Evolutionary conservation across 805 yeast genomes (phyloP), one percentile per base, ranked within the genome.

Genomic region (Lipomyces kockii): DNA sequence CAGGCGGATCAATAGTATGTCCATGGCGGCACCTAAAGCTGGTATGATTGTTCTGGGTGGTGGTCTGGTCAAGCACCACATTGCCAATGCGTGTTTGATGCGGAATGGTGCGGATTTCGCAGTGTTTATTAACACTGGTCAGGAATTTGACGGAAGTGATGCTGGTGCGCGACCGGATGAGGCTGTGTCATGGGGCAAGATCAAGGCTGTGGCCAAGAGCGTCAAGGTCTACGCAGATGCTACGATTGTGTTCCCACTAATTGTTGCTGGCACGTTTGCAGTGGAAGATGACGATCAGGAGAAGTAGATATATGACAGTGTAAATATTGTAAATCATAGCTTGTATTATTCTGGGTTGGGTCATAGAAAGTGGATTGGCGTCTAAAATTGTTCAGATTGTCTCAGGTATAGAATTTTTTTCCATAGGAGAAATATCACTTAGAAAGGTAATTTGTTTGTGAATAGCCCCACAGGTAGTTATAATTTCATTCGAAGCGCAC

Each of bases 101-200:
- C 89, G 99, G 83, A 96, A 95, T 75, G 99, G 99, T 75, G 99
- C 99, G 27, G 99, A 95, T 78, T 92, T 89, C 77, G 98, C 99
- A 5, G 97, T 95, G 22, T 95, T 86, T 80, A 94, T 95, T 78
- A 95, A 95, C 80, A 95, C 99, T 17, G 99, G 97, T 58, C 98
- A 95, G 81, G 99, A 95, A 78, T 95, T 92, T 75, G 99, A 95
- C 77, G 99, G 99, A 58, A 91, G 97, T 29, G 99, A 95, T 79
- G 98, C 99, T 11, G 99, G 99, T 72, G 99, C 99, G 5, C 87
- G 99, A 78, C 98, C 98, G 0, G 99, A 95, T 78, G 99, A 95
- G 81, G 99, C 99, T 34, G 90, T 95, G 62, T 90, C 97, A 52
- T 95, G 99, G 99, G 99, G 99, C 71, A 95, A 95, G 80, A 95